phyloP scores from a whole-genome alignment of 495 filamentous ascomycete species.

The Penicillium flavigenum region DNA sequence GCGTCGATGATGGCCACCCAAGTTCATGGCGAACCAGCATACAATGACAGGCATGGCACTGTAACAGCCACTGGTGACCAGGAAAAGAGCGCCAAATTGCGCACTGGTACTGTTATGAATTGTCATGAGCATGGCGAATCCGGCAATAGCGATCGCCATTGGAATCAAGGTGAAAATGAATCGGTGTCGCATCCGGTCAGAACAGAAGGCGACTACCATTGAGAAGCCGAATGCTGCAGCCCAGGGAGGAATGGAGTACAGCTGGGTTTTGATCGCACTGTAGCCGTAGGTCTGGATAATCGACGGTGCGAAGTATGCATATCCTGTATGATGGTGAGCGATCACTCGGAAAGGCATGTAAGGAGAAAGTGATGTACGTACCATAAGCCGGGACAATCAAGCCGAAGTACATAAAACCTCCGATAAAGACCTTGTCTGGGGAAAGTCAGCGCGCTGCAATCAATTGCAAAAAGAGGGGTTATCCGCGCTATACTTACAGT shows the following conservation, averaged over 20 bases:
- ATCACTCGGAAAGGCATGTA: neutral
- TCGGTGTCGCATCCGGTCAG: conserved; percentile 70
- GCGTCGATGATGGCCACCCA: conserved; percentile 82
- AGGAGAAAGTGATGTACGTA: conserved; percentile 39
- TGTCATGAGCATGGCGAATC: conserved; percentile 69
- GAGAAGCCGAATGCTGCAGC: conserved; percentile 74
- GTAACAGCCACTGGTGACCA: conserved; percentile 63
- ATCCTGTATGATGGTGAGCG: conserved; percentile 37
- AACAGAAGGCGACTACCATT: conserved; percentile 66
- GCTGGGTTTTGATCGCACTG: conserved; percentile 67
- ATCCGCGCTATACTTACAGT: conserved; percentile 49
- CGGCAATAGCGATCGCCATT: conserved; percentile 62
- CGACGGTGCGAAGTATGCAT: conserved; percentile 75
- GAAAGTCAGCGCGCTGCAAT: conserved; percentile 6
- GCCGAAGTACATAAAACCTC: conserved; percentile 81
- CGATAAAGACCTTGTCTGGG: conserved; percentile 65
- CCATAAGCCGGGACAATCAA: conserved; percentile 85
- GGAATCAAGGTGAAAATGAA: conserved; percentile 69
- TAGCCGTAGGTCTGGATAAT: conserved; percentile 72
- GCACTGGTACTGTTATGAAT: conserved; percentile 56
- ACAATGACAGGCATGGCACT: conserved; percentile 79
- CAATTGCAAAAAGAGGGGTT: neutral
- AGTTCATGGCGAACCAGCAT: conserved; percentile 94
- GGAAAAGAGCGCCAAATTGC: conserved; percentile 72
- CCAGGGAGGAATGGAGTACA: conserved; percentile 84